Conservation (phyloP, 768 basidiomycete species). For the Suillus ampliporus region DNA sequence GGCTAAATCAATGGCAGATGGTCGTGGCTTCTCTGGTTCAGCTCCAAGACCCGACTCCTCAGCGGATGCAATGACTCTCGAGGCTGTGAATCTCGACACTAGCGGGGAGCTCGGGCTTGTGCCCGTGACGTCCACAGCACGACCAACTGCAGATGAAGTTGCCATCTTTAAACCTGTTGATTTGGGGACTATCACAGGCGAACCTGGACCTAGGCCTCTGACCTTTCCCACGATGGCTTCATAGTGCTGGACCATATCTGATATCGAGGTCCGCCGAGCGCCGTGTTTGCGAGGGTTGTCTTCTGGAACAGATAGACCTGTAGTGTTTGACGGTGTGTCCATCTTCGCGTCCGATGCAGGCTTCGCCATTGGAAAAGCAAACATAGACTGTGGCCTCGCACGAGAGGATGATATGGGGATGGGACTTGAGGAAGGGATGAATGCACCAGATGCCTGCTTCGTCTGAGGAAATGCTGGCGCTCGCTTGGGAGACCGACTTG, state of each 20-base stretch:
- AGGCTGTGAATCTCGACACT: constrained; percentile 29
- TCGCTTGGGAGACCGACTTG: constrained; percentile 36
- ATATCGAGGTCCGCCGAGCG: constrained; percentile 74
- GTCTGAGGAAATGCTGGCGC: constrained; percentile 33
- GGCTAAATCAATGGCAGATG: constrained; percentile 13
- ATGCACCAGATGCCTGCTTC: constrained; percentile 36
- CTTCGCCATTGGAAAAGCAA: constrained; percentile 61
- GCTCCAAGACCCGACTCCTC: constrained; percentile 16
- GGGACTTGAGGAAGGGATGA: constrained; percentile 27
- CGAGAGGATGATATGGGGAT: constrained; percentile 45
- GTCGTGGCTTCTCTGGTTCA: constrained; percentile 29
- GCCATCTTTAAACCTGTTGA: constrained; percentile 31
- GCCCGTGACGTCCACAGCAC: constrained; percentile 22
- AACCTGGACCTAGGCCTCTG: constrained; percentile 35
- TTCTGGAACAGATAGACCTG: constrained; percentile 52
- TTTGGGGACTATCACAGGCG: constrained; percentile 39
- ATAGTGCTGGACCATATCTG: constrained; percentile 85
- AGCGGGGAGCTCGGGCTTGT: constrained; percentile 27
- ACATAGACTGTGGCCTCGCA: constrained; percentile 82
- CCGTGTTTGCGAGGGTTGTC: constrained; percentile 46
- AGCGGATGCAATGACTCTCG: constrained; percentile 19
- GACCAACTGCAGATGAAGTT: constrained; percentile 26
- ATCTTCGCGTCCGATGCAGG: constrained; percentile 47
- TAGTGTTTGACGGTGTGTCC: constrained; percentile 33
- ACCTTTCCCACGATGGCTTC: constrained; percentile 63